Base-by-base conservation (phyloP, 108 stramenopile genomes). In the Bacterosira constricta region DNA sequence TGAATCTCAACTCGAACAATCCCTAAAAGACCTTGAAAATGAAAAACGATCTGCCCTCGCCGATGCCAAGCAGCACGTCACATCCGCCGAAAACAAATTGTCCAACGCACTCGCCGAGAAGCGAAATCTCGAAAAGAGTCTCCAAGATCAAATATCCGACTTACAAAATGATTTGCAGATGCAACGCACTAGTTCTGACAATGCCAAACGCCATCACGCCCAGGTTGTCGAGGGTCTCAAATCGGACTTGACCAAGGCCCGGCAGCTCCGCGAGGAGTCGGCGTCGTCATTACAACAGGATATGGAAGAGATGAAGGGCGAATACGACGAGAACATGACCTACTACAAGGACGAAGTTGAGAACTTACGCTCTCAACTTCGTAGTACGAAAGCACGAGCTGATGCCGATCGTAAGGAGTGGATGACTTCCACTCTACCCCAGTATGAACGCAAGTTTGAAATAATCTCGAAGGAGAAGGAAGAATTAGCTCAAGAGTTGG, bases 291-390 rank as follows among this genome's bases (percentile, higher is more conserved):
- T 61, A 5, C n/a, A 62, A n/a, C 18, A 63, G 21, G 66, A 66
- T 13, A 53, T 72, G 13, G 62, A 70, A 1, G 49, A 41, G 6
- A 55, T 78, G 55, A 69, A 73, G 54, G 23, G 17, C 15, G 69
- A 55, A 2, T 56, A 68, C 36, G 60, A 51, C 13, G 41, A 70
- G 34, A 66, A 50, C 4, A 56, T 60, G 21, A 42, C 50, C 1
- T 53, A 44, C 10, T 68, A 49, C 54, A 67, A 73, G 60, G 26
- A 72, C 30, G 70, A 80, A 66, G 42, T 69, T 41, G 79, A 66
- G 29, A 27, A 36, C 37, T 27, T 80, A 15, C 63, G 37, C 39
- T 56, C 65, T 8, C 65, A 73, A 36, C 53, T 80, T n/a, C 27
- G 23, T 6, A 29, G 20, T 27, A 62, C 70, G 9, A 71, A 39